Base-by-base conservation (phyloP, 2,329 filamentous ascomycete genomes). In the Ceratocystis variospora region DNA sequence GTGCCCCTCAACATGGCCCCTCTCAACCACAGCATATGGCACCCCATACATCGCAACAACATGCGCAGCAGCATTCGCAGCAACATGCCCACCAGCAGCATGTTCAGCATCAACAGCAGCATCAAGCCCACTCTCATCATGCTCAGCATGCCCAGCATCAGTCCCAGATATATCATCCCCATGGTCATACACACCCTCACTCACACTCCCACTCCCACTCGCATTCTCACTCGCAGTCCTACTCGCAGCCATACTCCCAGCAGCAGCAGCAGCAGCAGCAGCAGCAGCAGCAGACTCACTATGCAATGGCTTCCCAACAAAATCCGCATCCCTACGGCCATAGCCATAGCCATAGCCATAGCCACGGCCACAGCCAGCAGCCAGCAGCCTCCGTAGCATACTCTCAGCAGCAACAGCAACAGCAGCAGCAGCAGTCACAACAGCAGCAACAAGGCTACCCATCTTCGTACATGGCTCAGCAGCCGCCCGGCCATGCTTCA, bases 101-200 rank as follows among this genome's bases (percentile, higher is more conserved):
- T 41, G 4, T 12, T 41, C 37, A 41, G 37, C 37, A 41, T 15
- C 66, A 67, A 71, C 73, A 68, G 62, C 76, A 72, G 37, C 80
- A 82, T 68, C 77, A 79, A 66, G 69, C 77, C 12, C 79, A 80
- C 68, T 70, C 74, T 0, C 74, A 75, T 2, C 81, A 81, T 77
- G 77, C n/a, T 80, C 81, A 5, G 79, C 81, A n/a, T 77, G 80
- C n/a, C 77, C 82, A 83, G 69, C 85, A 84, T 66, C 75, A 77
- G 0, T 72, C 76, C 8, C 81, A 84, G 71, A 64, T 67, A 45
- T 67, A 67, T 75, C 76, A n/a, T 71, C 77, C 17, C 71, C 77
- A 57, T 25, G 28, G 65, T 28, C 65, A 63, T n/a, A 41, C 61
- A 3, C 41, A 63, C 25, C 33, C 61, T 3, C 65, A 67, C 63